Base-by-base conservation (phyloP, 805 yeast species). In the Wickerhamiella sergipiensis region DNA sequence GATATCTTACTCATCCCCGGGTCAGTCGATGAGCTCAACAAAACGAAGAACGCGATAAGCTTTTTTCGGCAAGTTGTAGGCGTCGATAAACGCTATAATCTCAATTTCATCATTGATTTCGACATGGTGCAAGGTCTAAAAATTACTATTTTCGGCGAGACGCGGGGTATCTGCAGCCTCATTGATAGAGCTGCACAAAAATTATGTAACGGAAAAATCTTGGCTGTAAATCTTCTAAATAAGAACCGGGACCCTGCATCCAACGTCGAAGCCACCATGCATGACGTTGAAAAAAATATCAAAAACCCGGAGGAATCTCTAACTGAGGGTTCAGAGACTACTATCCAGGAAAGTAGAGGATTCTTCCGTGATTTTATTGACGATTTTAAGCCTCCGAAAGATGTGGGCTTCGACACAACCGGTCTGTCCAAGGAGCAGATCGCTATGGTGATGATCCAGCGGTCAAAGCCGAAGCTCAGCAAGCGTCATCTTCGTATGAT, bases 401-500 rank as follows among this genome's bases (percentile, higher is more conserved):
- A 55, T 43, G 46, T 47, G 15, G 58, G 53, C 8, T 55, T 57
- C 36, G 50, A 53, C 22, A 46, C 53, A 18, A 46, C 53, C 24
- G 56, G 47, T 21, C 49, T 59, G 52, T 43, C 57, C 26, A 50
- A 49, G 43, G 61, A 56, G 26, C 60, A 57, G 48, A 54, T 56
- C 44, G 61, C 62, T 3, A 47, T 49, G 46, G 52, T 46, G 58
- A 59, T 46, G 52, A 60, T 49, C 48, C 71, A 53, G 67, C 67
- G 48, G 61, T 73, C 53, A 69, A 73, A 55, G 75, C 83, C 46
- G 65, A 39, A 49, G 26, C 52, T 59, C 15, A 48, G 53, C 26
- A 53, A 56, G 42, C 51, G 87, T 49, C 87, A 81, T 60, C 72
- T 80, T 55, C 73, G 79, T 51, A 79, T 82, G 83, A 79, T 82